phyloP scores from a whole-genome alignment of 2,329 filamentous ascomycete species.

The Neurospora sp. region DNA sequence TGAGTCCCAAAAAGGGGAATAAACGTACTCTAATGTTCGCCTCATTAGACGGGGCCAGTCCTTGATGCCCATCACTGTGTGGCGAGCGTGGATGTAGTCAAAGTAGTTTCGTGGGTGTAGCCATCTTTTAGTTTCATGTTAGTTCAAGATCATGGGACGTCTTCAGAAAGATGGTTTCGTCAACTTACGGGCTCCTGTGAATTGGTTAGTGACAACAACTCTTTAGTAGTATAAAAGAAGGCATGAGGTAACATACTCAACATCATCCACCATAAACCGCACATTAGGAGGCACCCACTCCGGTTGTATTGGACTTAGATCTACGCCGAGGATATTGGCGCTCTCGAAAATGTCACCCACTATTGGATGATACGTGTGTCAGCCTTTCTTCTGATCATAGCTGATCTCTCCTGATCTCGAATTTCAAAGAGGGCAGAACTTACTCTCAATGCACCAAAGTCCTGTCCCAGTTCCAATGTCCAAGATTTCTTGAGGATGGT shows the following conservation, averaged over 20 bases:
- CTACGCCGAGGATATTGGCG: conserved; percentile 31
- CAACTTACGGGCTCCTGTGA: conserved; percentile 16
- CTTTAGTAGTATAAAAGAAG: conserved; percentile 28
- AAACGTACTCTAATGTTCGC: conserved; percentile 34
- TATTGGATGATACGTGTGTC: conserved; percentile 8
- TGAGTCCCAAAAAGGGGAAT: neutral
- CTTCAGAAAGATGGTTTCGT: neutral
- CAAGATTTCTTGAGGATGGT: conserved; percentile 39
- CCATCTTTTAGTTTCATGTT: conserved; percentile 19
- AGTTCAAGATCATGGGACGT: neutral
- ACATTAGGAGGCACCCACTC: conserved; percentile 48
- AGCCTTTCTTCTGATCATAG: neutral
- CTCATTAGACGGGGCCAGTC: conserved; percentile 43
- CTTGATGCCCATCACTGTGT: conserved; percentile 36
- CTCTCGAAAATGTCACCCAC: conserved; percentile 33
- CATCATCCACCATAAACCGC: conserved; percentile 53
- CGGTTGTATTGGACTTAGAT: conserved; percentile 37
- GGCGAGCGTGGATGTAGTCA: conserved; percentile 45
- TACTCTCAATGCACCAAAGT: conserved; percentile 48
- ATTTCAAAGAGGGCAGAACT: neutral
- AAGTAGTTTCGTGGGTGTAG: conserved; percentile 43
- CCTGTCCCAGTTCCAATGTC: conserved; percentile 51
- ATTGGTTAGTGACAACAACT: conserved; percentile 4
- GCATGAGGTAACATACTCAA: conserved; percentile 27
- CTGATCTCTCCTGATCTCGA: neutral